Base-by-base conservation (phyloP, 257 asterid genomes). In the Avicennia marina region DNA sequence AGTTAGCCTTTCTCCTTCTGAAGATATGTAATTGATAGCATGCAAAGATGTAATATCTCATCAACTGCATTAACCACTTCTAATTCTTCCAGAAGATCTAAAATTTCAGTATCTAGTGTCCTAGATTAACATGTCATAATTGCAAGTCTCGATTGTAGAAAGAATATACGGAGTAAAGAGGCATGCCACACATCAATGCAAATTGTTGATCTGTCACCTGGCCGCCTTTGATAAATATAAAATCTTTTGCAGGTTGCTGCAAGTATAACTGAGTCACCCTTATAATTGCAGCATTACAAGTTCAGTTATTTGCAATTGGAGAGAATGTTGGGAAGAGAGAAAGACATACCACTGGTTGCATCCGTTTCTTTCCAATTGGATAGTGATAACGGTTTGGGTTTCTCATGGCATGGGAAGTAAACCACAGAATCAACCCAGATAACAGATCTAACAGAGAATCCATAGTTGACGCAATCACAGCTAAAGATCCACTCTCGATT, bases 401-500 rank as follows among this genome's bases (percentile, higher is more conserved):
- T 68, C 42, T 87, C 98, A 90, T 90, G 36, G 94, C 85, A 69
- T 82, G 44, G 53, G 96, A 71, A 51, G 98, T 90, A 64, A 90
- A 85, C 98, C 96, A 90, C 31, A 87, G 75, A 51, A 90, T 87
- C 51, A 84, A 81, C 42, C 98, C 98, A 40, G 98, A 87, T 61
- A 90, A 62, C 6, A 90, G 86, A 67, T 90, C 98, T 20, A 90
- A 74, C 67, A 87, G 76, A 53, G 98, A 90, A 56, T 87, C 98
- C 82, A 90, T 55, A 1, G 96, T 90, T 13, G 98, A 90, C 3
- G 96, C 93, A 57, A 90, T 87, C 32, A 90, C 96, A 56, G 96
- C 96, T 75, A 90, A 62, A 4, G 98, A 90, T 71, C 84, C 79
- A 78, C 98, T 90, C 78, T 77, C 91, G 4, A 74, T 4, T 33